Conservation (phyloP, 352 stramenopile genomes). For the Pythium graminicola region DNA sequence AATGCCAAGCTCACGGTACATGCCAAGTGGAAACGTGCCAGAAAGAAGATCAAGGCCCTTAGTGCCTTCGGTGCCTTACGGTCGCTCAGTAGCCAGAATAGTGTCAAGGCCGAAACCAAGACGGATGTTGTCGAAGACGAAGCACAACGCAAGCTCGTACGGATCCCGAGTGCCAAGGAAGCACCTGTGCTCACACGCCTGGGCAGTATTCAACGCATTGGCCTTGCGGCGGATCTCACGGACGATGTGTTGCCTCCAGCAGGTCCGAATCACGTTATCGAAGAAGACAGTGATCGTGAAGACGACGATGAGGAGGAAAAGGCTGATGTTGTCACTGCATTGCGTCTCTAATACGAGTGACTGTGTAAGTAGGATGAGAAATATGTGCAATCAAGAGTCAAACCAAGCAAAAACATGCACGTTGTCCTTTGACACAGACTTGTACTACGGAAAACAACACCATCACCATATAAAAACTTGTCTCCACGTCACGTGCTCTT, state of each 20-base stretch:
- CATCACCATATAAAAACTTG: background rate
- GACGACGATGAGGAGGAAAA: conserved; percentile 27
- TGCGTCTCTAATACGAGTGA: background rate
- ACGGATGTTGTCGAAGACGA: conserved; percentile 15
- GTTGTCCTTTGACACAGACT: background rate
- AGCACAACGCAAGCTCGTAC: conserved; percentile 22
- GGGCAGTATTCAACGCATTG: conserved; percentile 63
- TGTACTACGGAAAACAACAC: too few species aligned
- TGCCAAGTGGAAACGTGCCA: conserved; percentile 80
- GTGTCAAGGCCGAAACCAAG: conserved; percentile 9
- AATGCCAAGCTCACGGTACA: conserved; percentile 81
- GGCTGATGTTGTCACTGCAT: background rate
- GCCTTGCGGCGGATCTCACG: conserved; percentile 12
- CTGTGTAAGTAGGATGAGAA: background rate
- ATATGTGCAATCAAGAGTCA: background rate
- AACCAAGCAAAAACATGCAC: too few species aligned
- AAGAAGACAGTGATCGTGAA: conserved; percentile 15
- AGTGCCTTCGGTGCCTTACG: conserved; percentile 63
- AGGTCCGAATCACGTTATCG: conserved; percentile 6
- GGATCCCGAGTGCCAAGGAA: conserved; percentile 27
- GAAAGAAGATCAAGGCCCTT: conserved; percentile 85
- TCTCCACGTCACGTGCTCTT: background rate
- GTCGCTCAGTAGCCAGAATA: conserved; percentile 28
- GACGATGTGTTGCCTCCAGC: background rate
- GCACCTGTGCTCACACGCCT: conserved; percentile 53